A percentile compares a stretch with the other conserved stretches of the same genome.
These are phyloP conservation scores for Salix exigua DNA, from an alignment of 345 rosid species.

Conservation along the genomic window DNA sequence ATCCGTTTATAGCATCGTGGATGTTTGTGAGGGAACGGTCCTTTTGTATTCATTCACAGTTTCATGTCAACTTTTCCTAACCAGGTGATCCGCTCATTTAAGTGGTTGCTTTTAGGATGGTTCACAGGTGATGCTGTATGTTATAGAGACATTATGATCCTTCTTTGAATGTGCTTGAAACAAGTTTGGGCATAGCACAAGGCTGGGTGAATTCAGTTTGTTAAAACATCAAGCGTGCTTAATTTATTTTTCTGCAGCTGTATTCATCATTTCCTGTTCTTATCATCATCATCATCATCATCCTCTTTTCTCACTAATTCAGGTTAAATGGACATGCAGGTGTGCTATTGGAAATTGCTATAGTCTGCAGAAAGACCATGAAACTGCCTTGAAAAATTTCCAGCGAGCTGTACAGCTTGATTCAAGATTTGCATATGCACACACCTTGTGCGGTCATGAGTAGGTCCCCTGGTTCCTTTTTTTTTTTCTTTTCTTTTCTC, in stretches of 20 bases:
- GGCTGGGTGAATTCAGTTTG: background rate
- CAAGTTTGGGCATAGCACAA: background rate
- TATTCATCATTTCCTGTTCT: slow-evolving; percentile 1
- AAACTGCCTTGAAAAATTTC: slow-evolving; percentile 88
- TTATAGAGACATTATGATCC: background rate
- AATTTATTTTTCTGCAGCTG: background rate
- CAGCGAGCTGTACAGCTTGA: slow-evolving; percentile 84
- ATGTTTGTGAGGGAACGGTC: background rate
- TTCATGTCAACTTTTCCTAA: background rate
- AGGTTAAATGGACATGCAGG: slow-evolving; percentile 46
- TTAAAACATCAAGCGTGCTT: background rate
- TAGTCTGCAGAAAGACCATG: slow-evolving; percentile 98
- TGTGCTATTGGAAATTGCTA: slow-evolving; percentile 98
- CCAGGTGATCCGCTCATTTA: background rate
- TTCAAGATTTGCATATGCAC: slow-evolving; percentile 90
- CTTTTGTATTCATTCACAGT: background rate
- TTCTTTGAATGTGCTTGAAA: background rate
- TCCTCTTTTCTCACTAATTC: background rate
- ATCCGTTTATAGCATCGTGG: background rate
- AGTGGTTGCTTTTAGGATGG: background rate
- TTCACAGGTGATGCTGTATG: background rate
- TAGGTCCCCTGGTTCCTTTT: slow-evolving; percentile 32
- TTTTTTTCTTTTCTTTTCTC: background rate
- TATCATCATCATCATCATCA: background rate
- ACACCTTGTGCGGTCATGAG: slow-evolving; percentile 97